phyloP scores from a whole-genome alignment of 1,139 yeast species.

The Citeromyces hawaiiensis region DNA sequence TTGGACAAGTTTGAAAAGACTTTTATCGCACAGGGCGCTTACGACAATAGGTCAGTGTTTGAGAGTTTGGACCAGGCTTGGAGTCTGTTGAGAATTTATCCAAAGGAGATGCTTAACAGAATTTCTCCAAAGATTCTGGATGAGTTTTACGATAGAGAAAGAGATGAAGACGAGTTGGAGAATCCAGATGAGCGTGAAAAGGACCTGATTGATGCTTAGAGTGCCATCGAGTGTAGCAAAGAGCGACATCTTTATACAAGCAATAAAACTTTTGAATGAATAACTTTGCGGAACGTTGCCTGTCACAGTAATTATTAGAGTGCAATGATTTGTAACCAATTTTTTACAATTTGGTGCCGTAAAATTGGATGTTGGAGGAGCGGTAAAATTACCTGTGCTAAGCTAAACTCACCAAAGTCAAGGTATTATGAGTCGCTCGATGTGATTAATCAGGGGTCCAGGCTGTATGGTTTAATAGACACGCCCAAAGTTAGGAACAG shows the following conservation, averaged over 20 bases:
- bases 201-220: background rate
- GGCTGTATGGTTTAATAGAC: too few species aligned
- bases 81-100: conserved; percentile 95
- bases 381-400: too few species aligned
- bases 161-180: conserved; percentile 44
- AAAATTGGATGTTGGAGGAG: too few species aligned
- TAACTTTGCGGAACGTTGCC: too few species aligned
- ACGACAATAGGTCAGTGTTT: conserved; percentile 86
- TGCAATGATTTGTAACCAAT: too few species aligned
- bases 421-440: too few species aligned
- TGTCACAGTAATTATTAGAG: too few species aligned
- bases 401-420: too few species aligned
- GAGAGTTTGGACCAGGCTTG: conserved; percentile 97
- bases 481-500: too few species aligned
- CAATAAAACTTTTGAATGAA: background rate
- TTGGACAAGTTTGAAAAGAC: conserved; percentile 95
- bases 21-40: conserved; percentile 90
- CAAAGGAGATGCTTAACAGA: conserved; percentile 97
- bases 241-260: background rate
- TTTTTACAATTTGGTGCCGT: too few species aligned
- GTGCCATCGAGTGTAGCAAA: background rate
- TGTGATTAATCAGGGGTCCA: too few species aligned
- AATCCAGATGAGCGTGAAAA: background rate
- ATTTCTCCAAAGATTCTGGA: conserved; percentile 92
- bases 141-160: conserved; percentile 88